phyloP scores from a whole-genome alignment of 2,329 filamentous ascomycete genomes.

The Sclerotinia glacialis region DNA sequence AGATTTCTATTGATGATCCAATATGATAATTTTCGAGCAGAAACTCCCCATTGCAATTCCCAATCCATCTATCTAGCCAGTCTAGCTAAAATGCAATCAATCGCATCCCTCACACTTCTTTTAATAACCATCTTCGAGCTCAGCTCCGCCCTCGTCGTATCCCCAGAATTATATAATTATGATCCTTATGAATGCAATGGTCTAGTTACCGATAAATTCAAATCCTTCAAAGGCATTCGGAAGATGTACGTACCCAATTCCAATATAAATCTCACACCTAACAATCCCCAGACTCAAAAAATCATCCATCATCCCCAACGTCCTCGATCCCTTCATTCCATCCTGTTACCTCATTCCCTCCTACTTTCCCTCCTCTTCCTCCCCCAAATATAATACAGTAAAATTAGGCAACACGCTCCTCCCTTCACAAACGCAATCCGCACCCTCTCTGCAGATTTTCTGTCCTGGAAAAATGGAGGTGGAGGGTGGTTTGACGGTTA shows the following conservation, averaged over 20 bases:
- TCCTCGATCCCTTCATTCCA: slow-evolving; percentile 10
- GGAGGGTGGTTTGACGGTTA: slow-evolving; percentile 44
- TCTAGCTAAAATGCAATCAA: background rate
- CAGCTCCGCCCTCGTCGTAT: background rate
- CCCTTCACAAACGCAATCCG: slow-evolving; percentile 33
- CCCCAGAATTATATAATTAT: background rate
- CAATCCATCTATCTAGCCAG: background rate
- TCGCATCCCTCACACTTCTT: background rate
- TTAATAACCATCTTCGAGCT: background rate
- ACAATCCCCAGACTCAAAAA: slow-evolving; percentile 4
- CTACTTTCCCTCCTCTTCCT: background rate
- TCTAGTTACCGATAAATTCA: background rate
- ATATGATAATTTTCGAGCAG: background rate
- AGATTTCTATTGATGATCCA: background rate
- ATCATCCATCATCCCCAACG: slow-evolving; percentile 1
- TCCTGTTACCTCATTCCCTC: slow-evolving; percentile 8
- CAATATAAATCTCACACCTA: background rate
- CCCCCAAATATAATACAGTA: slow-evolving; percentile 1
- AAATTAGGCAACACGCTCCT: slow-evolving; percentile 37
- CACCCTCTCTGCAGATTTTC: slow-evolving; percentile 36
- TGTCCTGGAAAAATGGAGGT: slow-evolving; percentile 31
- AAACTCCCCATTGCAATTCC: background rate
- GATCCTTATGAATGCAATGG: background rate
- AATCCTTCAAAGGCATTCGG: background rate
- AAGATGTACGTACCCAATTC: background rate